Evolutionary conservation across 2,329 filamentous ascomycete species (phyloP).

Genomic region (Teratosphaeria pseudoeucalypti): DNA sequence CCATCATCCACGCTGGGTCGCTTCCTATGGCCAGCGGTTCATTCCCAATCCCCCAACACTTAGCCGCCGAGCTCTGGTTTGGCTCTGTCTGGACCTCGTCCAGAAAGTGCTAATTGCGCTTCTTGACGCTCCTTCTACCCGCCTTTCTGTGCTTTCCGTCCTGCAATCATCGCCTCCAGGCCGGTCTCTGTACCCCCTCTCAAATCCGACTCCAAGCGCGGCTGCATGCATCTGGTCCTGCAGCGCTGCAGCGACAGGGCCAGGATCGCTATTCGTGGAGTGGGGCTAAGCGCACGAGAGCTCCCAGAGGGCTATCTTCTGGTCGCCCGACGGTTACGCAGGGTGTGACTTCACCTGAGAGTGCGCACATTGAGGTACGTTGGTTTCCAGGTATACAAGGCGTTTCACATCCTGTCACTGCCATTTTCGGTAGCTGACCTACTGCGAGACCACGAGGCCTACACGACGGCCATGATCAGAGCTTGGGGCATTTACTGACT

Average conservation of each 20-base stretch:
- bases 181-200: conserved; percentile 9
- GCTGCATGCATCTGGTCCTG: conserved; percentile 31
- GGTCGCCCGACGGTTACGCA: conserved; percentile 11
- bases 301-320: conserved; percentile 10
- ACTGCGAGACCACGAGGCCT: conserved; percentile 10
- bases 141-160: conserved; percentile 10
- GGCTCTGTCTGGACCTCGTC: conserved; percentile 10
- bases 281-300: conserved; percentile 19
- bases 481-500: conserved; percentile 15
- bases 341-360: conserved; percentile 16
- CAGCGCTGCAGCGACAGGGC: conserved; percentile 13
- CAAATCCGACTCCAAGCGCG: conserved; percentile 21
- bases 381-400: conserved; percentile 13
- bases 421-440: conserved; percentile 15
- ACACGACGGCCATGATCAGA: conserved; percentile 13
- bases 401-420: conserved; percentile 13
- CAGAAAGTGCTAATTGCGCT: conserved; percentile 1
- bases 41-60: conserved; percentile 6
- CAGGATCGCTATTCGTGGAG: conserved; percentile 13
- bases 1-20: conserved; percentile 5
- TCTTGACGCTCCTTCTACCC: conserved; percentile 12
- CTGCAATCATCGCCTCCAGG: conserved; percentile 14
- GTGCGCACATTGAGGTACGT: conserved; percentile 27
- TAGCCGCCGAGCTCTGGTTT: conserved; percentile 21
- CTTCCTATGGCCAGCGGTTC: conserved; percentile 7